Evolutionary conservation across 208 protist genomes (phyloP), one percentile per base, ranked within the genome.

Genomic region (Leishmania lainsoni): DNA sequence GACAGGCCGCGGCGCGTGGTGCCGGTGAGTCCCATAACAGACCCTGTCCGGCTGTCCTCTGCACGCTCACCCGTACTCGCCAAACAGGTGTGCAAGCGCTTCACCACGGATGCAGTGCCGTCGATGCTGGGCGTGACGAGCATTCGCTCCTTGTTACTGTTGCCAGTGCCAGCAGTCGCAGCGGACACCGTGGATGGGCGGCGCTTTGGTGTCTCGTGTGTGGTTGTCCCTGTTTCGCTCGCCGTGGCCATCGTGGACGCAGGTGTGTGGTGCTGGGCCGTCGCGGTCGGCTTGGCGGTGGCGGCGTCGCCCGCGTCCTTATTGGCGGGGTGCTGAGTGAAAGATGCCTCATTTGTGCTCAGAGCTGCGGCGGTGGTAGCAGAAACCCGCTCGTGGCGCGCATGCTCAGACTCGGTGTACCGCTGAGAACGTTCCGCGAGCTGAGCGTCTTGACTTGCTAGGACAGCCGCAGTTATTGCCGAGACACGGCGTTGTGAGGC

Each of bases 11-110:
- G 82, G 17, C 73, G 78, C 42, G 65, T 58, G 9, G 82, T 81
- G n/a, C 82, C 82, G 20, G 82, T 86, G 3, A 86, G 74, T 3
- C 82, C 82, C 82, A 86, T 86, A 54, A 71, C 75, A 3, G 82
- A 86, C 2, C 72, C 65, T n/a, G 59, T 48, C 49, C 80, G 82
- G 79, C 78, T 63, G 49, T 76, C 81, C 29, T 80, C 73, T 8
- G 81, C 79, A 81, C 79, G 83, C 78, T 83, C 79, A 5, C 75
- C 83, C 51, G 83, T 83, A 68, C 65, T 83, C 26, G 78, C 74
- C 59, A 86, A 16, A 73, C 76, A 85, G 26, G 74, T 49, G 70
- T 80, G 75, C 22, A 78, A 59, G 26, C 82, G 82, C 82, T 82
- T 75, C 29, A 76, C 48, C n/a, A 79, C 76, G 66, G 76, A 59